Conservation (phyloP, 192 early-diverging fungal genomes). For the Rhizophagus clarus region DNA sequence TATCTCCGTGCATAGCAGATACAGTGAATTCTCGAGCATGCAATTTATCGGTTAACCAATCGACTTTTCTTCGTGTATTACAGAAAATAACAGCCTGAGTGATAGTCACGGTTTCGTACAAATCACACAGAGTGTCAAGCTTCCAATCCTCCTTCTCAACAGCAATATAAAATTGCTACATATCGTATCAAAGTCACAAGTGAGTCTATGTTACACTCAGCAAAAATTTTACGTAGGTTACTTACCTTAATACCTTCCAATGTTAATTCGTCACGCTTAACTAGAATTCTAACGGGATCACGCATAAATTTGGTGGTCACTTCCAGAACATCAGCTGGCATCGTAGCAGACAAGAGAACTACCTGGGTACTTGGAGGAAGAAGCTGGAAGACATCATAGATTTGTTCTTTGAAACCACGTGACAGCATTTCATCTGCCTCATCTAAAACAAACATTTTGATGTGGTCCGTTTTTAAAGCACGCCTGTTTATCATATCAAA, state of each 20-base stretch:
- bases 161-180: conserved; percentile 90
- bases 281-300: conserved; percentile 91
- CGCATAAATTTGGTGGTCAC: conserved; percentile 98
- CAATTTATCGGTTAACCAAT: conserved; percentile 97
- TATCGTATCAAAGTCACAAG: no score
- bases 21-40: conserved; percentile 95
- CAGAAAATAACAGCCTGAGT: conserved; percentile 99
- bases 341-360: conserved; percentile 89
- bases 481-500: conserved; percentile 96
- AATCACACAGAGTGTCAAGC: conserved; percentile 95
- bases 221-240: no score
- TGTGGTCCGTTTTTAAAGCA: conserved; percentile 75
- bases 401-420: conserved; percentile 96
- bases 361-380: conserved; percentile 92
- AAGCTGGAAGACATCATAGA: conserved; percentile 90
- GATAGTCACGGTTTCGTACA: conserved; percentile 95
- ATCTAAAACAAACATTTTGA: conserved; percentile 96
- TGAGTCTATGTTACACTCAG: no score
- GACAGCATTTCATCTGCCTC: conserved; percentile 97
- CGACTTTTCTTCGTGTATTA: conserved; percentile 95
- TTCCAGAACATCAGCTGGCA: conserved; percentile 94
- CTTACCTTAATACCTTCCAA: conserved; percentile 89
- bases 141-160: conserved; percentile 99
- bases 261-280: conserved; percentile 99
- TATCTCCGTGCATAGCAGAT: conserved; percentile 98